Evolutionary conservation across 2,329 filamentous ascomycete species (phyloP).

Genomic region (Thielaviopsis euricoi): DNA sequence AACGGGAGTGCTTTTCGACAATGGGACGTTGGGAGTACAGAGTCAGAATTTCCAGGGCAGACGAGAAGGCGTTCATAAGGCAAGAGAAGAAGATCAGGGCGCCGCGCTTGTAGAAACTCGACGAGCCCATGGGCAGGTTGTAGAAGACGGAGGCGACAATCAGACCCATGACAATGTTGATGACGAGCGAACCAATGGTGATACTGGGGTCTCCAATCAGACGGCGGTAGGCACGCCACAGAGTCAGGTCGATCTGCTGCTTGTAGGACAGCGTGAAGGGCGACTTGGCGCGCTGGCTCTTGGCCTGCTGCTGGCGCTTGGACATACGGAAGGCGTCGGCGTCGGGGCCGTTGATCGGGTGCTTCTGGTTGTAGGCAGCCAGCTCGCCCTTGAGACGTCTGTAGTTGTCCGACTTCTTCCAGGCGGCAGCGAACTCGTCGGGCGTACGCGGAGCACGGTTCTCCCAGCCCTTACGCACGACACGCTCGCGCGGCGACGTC

Average conservation of each 20-base stretch:
- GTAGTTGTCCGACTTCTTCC: constrained; percentile 37
- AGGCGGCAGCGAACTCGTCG: constrained; percentile 42
- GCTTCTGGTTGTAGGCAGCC: constrained; percentile 30
- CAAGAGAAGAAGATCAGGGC: constrained; percentile 77
- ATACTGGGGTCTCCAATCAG: constrained; percentile 62
- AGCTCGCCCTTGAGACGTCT: constrained; percentile 30
- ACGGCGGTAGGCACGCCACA: constrained; percentile 65
- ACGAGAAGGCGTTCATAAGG: constrained; percentile 70
- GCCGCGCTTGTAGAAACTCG: constrained; percentile 63
- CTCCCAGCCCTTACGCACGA: constrained; percentile 39
- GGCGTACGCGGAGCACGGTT: constrained; percentile 40
- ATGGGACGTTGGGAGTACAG: constrained; percentile 81
- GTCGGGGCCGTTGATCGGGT: constrained; percentile 39
- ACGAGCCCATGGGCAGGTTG: constrained; percentile 48
- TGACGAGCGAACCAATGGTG: constrained; percentile 50
- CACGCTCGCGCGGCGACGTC: constrained; percentile 40
- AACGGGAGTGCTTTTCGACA: constrained; percentile 76
- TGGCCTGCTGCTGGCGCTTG: constrained; percentile 38
- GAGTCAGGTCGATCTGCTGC: constrained; percentile 63
- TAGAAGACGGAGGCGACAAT: constrained; percentile 71
- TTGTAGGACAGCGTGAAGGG: constrained; percentile 67
- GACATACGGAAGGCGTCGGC: constrained; percentile 39
- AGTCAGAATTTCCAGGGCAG: constrained; percentile 67
- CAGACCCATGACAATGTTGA: constrained; percentile 60
- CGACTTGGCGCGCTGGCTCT: constrained; percentile 46